These are phyloP conservation scores for Geosmithia morbida DNA, from an alignment of 2,329 filamentous ascomycete species.

Conservation along the genomic window DNA sequence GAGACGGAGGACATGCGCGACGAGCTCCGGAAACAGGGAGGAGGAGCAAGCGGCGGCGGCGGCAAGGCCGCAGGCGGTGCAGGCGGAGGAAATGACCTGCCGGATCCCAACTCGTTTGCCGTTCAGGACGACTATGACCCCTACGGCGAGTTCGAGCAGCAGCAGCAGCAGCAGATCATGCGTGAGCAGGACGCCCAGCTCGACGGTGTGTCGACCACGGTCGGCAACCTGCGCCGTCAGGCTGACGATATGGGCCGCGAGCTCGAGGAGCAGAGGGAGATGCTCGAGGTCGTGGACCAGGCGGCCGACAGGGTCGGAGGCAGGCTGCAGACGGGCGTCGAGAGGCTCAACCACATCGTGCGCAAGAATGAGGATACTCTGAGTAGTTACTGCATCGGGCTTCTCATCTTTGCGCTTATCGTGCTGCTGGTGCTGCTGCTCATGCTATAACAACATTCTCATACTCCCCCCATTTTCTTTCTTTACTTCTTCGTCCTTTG, in stretches of 20 bases:
- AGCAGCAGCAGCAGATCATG: conserved; percentile 85
- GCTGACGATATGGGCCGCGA: conserved; percentile 94
- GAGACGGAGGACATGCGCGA: conserved; percentile 84
- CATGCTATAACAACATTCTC: conserved; percentile 27
- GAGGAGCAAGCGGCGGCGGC: conserved; percentile 3
- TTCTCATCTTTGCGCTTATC: conserved; percentile 80
- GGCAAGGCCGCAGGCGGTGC: background rate
- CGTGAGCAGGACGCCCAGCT: conserved; percentile 86
- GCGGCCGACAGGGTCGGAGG: conserved; percentile 79
- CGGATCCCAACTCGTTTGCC: conserved; percentile 42
- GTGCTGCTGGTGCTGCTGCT: conserved; percentile 69
- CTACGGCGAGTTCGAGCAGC: conserved; percentile 76
- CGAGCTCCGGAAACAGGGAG: conserved; percentile 36
- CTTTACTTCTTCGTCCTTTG: background rate
- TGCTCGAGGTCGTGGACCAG: conserved; percentile 74
- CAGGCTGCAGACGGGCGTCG: conserved; percentile 72
- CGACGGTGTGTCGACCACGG: conserved; percentile 84
- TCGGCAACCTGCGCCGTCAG: conserved; percentile 79
- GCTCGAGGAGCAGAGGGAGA: conserved; percentile 83
- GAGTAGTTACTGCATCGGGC: conserved; percentile 82
- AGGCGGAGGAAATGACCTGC: conserved; percentile 25
- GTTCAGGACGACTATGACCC: conserved; percentile 37
- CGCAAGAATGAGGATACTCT: conserved; percentile 75
- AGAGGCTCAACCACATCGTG: conserved; percentile 74
- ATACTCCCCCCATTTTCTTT: background rate